Evolutionary conservation across 352 stramenopile genomes (phyloP).

Genomic region (Globisporangium yorkense): DNA sequence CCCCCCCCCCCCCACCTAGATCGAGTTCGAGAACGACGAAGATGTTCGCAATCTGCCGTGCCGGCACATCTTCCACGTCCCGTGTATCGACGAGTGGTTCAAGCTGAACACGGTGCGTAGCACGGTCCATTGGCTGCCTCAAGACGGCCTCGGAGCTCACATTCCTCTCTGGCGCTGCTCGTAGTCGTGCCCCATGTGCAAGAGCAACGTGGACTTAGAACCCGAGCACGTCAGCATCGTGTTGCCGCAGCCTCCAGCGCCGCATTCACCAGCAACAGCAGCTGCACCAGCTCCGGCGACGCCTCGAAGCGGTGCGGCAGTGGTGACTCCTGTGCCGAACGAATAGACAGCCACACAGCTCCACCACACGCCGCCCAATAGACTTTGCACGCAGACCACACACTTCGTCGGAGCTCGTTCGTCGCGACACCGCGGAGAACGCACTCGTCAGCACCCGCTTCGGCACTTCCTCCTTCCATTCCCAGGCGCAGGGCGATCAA

Average conservation of each 20-base stretch:
- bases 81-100: slow-evolving; percentile 89
- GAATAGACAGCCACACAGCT: neutral
- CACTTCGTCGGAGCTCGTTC: too few species aligned
- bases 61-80: slow-evolving; percentile 86
- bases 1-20: slow-evolving; percentile 21
- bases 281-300: neutral
- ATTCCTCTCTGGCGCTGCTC: neutral
- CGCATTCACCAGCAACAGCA: neutral
- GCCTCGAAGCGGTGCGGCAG: neutral
- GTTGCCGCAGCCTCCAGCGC: neutral
- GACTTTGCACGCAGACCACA: neutral
- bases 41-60: slow-evolving; percentile 76
- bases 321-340: neutral
- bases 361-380: neutral
- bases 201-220: slow-evolving; percentile 65
- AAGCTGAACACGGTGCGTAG: slow-evolving; percentile 73
- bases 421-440: too few species aligned
- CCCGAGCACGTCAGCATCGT: slow-evolving; percentile 39
- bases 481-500: too few species aligned
- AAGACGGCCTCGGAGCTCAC: neutral
- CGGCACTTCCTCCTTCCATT: too few species aligned
- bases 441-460: too few species aligned
- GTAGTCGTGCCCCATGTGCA: slow-evolving; percentile 80
- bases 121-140: neutral
- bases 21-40: slow-evolving; percentile 72